Evolutionary conservation across 2,329 filamentous ascomycete genomes (phyloP), one percentile per base, ranked within the genome.

Genomic region (Scytalidium sp.): DNA sequence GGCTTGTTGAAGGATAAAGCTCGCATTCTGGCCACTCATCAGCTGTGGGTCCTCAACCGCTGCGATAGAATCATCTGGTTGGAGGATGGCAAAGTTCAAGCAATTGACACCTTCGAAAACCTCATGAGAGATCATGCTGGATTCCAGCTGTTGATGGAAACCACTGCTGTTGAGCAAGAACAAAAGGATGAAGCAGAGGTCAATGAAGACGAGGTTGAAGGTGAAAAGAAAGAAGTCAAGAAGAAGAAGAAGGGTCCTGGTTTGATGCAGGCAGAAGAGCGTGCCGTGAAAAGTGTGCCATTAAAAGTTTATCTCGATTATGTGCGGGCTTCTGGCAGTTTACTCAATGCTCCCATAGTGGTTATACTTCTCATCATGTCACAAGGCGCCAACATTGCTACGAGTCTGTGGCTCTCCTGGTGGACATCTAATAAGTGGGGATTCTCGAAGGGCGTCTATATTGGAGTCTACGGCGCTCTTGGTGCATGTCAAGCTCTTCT

Each of bases 1-100:
- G 93, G 93, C 7, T 76, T 97, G 9, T 75, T 97, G 47, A 89
- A 88, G 60, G 81, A 93, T 69, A 97, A 97, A 69, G 94, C 90
- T 63, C 81, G 94, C 19, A 87, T 97, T 27, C 76, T 99, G 25
- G 94, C 93, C 1, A 99, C 94, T 0, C 94, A 99, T 68, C 93
- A 97, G 67, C 81, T 97, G 13, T 94, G 95, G 75, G 92, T 97
- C 5, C 79, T 97, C 5, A 91, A 81, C 64, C 85, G 91, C 27
- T 97, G 91, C 60, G 93, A 97, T 65, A 81, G 93, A 27, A 93
- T 97, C 56, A 84, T 97, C 44, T 92, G 91, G 83, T 92, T 99
- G 82, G 88, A 97, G 49, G 83, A 85, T 15, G 94, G 94, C 41
- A 83, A 78, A 47, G 88, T 97, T 48, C 83, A 88, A 66, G 90